These are phyloP conservation scores for Crithidia thermophila DNA, from an alignment of 208 protist species.

Conservation along the genomic window DNA sequence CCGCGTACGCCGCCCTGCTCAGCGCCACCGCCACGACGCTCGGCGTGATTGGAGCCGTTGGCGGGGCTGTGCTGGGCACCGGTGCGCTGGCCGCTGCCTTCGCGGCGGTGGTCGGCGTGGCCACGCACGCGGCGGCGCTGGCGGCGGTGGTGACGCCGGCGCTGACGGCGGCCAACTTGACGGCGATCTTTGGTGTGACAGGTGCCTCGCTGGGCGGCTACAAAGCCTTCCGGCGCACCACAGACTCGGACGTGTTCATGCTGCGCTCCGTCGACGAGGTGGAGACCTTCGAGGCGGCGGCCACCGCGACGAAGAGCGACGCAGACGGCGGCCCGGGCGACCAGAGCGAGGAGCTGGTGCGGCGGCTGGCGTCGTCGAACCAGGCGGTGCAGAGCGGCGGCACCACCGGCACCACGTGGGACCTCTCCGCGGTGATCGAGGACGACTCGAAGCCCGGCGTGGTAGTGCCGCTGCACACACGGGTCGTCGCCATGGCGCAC, in stretches of 20 bases:
- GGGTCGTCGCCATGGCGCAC: constrained; percentile 60
- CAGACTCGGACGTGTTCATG: constrained; percentile 61
- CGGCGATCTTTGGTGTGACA: constrained; percentile 70
- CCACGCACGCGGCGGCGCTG: constrained; percentile 73
- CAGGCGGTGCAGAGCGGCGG: constrained; percentile 19
- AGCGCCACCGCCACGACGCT: constrained; percentile 55
- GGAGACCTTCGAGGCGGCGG: constrained; percentile 46
- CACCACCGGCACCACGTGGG: constrained; percentile 9
- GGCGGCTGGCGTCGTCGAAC: constrained; percentile 20
- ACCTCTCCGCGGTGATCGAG: constrained; percentile 55
- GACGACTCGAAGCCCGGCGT: constrained; percentile 49
- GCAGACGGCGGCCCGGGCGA: constrained; percentile 24
- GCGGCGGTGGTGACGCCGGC: constrained; percentile 60
- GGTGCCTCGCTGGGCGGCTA: constrained; percentile 79
- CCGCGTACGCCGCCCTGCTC: constrained; percentile 61
- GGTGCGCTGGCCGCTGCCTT: constrained; percentile 56
- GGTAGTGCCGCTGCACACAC: constrained; percentile 67
- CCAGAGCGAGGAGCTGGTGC: constrained; percentile 22
- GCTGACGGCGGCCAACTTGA: constrained; percentile 69
- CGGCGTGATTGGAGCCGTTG: constrained; percentile 48
- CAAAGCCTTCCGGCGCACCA: constrained; percentile 71
- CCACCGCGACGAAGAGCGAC: not conserved
- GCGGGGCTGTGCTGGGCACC: constrained; percentile 53
- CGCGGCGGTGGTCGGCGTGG: constrained; percentile 56
- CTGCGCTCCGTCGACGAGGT: constrained; percentile 71